Base-by-base conservation (phyloP, 768 basidiomycete genomes). In the Strobilomyces echinocephalus region DNA sequence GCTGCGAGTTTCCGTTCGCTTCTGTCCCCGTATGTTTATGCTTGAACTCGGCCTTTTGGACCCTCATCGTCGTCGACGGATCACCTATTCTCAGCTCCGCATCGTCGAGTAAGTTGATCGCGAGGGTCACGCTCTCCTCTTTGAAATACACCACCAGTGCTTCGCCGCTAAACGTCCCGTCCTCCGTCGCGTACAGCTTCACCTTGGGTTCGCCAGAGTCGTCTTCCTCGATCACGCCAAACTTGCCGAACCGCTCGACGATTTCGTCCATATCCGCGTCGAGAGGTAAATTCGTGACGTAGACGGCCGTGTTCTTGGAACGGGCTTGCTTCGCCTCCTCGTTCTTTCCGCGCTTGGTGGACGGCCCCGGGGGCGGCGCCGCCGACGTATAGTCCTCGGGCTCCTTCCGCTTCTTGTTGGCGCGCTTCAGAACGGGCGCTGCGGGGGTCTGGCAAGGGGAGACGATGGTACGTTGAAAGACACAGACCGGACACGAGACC, bases 71-170 rank as follows among this genome's bases (percentile, higher is more conserved):
- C 14, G 86, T 83, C 8, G 78, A 78, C 8, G 87, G 71, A 42
- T 89, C 88, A 2, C 95, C 95, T 21, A 95, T 62, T 53, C 92
- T 76, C 55, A 99, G 73, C 68, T 97, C 94, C 2, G 91, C 91
- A 54, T 97, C 95, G 67, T 97, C 95, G 55, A 98, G 74, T 49
- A 98, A 75, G 60, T 78, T 87, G 56, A 90, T 65, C 9, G 95
- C 95, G 50, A 98, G 76, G 4, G 74, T 71, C 18, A 98, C 97
- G n/a, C 88, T 91, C 55, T 93, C 95, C 68, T 95, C 93, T 70
- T 97, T 97, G 78, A 97, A 95, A 71, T 90, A 99, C 33, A 97
- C 93, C 53, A 99, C 86, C 59, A 98, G 73, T 3, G 94, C 95
- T 60, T 98, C 95, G 36, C 97, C 95, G 60, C 82, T 97, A 71